phyloP scores from a whole-genome alignment of 2,329 filamentous ascomycete species.

The Diaporthe ilicicola region DNA sequence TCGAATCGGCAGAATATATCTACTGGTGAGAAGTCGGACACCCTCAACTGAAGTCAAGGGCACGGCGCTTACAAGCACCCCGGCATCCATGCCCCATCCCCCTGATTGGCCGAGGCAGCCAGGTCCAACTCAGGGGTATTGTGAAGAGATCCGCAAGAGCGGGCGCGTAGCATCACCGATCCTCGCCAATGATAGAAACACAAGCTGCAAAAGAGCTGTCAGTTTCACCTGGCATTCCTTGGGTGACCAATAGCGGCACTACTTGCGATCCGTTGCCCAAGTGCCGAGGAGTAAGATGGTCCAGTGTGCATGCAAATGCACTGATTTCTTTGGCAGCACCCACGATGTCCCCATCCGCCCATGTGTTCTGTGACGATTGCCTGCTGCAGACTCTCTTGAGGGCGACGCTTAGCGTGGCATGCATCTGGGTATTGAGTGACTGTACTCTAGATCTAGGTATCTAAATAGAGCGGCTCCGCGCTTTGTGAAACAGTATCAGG shows the following conservation, averaged over 20 bases:
- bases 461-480: conserved; percentile 29
- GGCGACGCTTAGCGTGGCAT: conserved; percentile 5
- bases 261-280: conserved; percentile 5
- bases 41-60: conserved; percentile 4
- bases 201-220: conserved; percentile 13
- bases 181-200: conserved; percentile 26
- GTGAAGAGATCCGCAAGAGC: conserved; percentile 27
- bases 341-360: conserved; percentile 15
- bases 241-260: conserved; percentile 20
- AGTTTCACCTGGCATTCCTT: conserved; percentile 9
- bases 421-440: conserved; percentile 17
- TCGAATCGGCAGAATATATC: not conserved
- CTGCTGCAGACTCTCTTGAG: not conserved
- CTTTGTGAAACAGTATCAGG: not conserved
- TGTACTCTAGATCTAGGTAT: conserved; percentile 19
- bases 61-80: conserved; percentile 29
- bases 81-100: not conserved
- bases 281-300: conserved; percentile 29
- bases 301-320: conserved; percentile 26
- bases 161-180: conserved; percentile 29
- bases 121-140: conserved; percentile 26
- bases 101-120: conserved; percentile 15
- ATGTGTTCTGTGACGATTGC: conserved; percentile 3
- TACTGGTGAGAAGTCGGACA: conserved; percentile 7
- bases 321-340: conserved; percentile 27